These are phyloP conservation scores for Yarrowia sp. DNA, from an alignment of 805 yeast species.

Conservation along the genomic window DNA sequence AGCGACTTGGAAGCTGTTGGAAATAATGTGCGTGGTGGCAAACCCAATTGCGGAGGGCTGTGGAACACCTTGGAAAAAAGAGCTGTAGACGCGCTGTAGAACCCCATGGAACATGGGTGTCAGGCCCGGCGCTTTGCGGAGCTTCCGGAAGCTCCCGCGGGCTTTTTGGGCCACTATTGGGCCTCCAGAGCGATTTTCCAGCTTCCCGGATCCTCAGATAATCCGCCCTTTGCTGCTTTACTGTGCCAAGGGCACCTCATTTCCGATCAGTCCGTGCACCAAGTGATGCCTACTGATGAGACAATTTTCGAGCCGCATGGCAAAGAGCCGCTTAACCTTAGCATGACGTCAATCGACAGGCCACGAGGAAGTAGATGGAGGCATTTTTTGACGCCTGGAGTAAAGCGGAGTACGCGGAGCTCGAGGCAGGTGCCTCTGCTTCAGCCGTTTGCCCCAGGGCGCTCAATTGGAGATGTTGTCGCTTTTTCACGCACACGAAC, in stretches of 20 bases:
- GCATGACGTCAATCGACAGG: not conserved
- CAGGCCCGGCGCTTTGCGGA: not conserved
- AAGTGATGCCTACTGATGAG: not conserved
- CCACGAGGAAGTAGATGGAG: not conserved
- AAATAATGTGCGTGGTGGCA: constrained; percentile 6
- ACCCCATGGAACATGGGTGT: not conserved
- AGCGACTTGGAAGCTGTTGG: constrained; percentile 24
- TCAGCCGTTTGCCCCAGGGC: too few relatives aligned
- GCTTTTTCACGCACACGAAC: too few relatives aligned
- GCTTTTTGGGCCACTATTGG: too few relatives aligned
- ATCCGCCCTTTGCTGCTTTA: constrained; percentile 1
- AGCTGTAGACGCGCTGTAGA: not conserved
- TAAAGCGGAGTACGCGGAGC: too few relatives aligned
- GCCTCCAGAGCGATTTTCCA: not conserved
- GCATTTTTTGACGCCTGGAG: too few relatives aligned
- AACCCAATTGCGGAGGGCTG: constrained; percentile 12
- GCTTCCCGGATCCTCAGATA: not conserved
- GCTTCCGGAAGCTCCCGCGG: too few relatives aligned
- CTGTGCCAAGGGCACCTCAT: not conserved
- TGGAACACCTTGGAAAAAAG: constrained; percentile 11
- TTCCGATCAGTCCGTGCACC: constrained; percentile 13
- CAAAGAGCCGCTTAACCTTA: constrained; percentile 17
- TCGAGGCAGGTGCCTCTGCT: too few relatives aligned
- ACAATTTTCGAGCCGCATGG: constrained; percentile 21
- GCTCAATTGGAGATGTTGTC: too few relatives aligned